phyloP scores from a whole-genome alignment of 23 red algal genomes.

The Gracilariopsis chorda region DNA sequence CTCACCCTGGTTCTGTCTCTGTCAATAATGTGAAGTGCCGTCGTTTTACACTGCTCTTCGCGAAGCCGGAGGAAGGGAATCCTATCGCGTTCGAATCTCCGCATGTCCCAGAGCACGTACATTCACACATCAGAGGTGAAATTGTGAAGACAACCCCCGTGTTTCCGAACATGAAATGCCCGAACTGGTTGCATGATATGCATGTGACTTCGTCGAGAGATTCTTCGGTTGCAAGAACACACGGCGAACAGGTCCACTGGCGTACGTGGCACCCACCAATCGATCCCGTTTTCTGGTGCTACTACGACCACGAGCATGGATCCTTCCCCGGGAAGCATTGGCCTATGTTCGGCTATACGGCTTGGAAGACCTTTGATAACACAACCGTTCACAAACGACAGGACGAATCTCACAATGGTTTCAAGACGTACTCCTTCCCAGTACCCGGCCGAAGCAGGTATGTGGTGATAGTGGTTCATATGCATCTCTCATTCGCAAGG shows the following conservation, averaged over 20 bases:
- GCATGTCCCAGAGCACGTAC: neutral
- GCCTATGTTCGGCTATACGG: constrained; percentile 14
- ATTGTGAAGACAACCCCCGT: neutral
- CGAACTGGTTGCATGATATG: neutral
- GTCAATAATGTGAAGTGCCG: neutral
- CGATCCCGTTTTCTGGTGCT: constrained; percentile 45
- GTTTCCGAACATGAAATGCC: neutral
- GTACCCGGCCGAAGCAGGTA: neutral
- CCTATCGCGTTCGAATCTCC: neutral
- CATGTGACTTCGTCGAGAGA: neutral
- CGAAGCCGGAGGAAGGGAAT: neutral
- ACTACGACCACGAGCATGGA: constrained; percentile 53
- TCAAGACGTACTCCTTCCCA: constrained; percentile 45
- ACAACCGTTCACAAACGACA: neutral
- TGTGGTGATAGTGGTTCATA: constrained; percentile 17
- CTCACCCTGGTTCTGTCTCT: neutral
- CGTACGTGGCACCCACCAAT: constrained; percentile 48
- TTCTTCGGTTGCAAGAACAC: neutral
- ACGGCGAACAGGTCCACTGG: neutral
- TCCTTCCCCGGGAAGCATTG: neutral
- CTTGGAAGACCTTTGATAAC: constrained; percentile 23
- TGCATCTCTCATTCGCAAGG: constrained; percentile 12
- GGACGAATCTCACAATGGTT: constrained; percentile 45
- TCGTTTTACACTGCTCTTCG: neutral
- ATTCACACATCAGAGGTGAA: neutral